These are phyloP conservation scores for Parasitella parasitica DNA, from an alignment of 371 early-diverging fungal genomes.

Conservation along the genomic window DNA sequence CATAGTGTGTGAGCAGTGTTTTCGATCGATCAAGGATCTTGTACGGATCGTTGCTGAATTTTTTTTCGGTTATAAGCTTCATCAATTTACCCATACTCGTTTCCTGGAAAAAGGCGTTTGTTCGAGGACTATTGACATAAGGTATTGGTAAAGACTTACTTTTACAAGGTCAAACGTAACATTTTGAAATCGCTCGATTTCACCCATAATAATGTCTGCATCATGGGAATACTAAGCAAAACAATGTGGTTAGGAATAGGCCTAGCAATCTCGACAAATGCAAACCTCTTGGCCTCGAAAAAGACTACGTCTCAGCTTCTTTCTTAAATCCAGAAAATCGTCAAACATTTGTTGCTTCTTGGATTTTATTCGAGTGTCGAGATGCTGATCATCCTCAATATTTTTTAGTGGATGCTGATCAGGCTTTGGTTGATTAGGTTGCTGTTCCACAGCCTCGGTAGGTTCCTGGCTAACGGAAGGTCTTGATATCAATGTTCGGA, in stretches of 20 bases:
- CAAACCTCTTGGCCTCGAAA: slow-evolving; percentile 39
- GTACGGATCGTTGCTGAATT: slow-evolving; percentile 37
- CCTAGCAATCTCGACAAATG: background rate
- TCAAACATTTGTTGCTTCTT: background rate
- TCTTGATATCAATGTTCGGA: background rate
- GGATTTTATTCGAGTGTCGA: background rate
- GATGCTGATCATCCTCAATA: background rate
- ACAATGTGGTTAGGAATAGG: background rate
- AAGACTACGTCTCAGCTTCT: slow-evolving; percentile 35
- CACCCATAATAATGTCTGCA: slow-evolving; percentile 34
- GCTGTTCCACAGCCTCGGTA: background rate
- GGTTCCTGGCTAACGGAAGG: background rate
- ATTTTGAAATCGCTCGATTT: slow-evolving; percentile 41
- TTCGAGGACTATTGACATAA: no score
- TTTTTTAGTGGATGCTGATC: background rate
- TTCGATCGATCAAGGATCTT: slow-evolving; percentile 32
- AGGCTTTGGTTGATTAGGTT: no score
- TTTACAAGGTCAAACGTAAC: slow-evolving; percentile 48
- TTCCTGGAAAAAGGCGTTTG: no score
- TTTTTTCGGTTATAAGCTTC: slow-evolving; percentile 39
- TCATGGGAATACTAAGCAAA: slow-evolving; percentile 38
- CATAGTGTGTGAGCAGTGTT: slow-evolving; percentile 32
- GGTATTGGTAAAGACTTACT: no score
- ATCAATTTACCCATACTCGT: slow-evolving; percentile 51
- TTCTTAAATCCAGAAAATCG: slow-evolving; percentile 34